Evolutionary conservation across 2,329 filamentous ascomycete species (phyloP), one percentile per base, ranked within the genome.

Genomic region (Fusarium sp.): DNA sequence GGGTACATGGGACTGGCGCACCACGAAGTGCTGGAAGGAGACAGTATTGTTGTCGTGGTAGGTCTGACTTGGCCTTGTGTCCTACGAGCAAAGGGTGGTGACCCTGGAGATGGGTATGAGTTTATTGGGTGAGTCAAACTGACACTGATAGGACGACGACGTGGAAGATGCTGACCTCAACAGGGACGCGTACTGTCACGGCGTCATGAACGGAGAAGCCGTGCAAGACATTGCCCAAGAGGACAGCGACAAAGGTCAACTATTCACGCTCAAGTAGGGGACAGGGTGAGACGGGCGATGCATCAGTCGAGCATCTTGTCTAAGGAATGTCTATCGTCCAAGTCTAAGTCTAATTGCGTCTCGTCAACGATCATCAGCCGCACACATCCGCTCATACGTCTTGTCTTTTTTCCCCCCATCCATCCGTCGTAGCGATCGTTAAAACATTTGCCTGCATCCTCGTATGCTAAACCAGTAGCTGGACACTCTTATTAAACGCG

Each of bases 111-210:
- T 1, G 61, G 57, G 0, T 62, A 44, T 13, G 39, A 48, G 11
- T 66, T 75, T 70, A 25, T 66, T 42, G 63, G 63, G 62, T 65
- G 32, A 65, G 63, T 60, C 3, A 23, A 13, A 19, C 23, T 33
- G 31, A 6, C 21, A 1, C 5, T 11, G 23, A 25, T 2, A 21
- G 2, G 6, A 3, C 2, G 17, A 15, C 8, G 7, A n/a, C 1
- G 4, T 19, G 15, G 15, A 15, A 9, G 29, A 38, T 39, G 9
- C 54, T 63, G 41, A 49, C 15, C 2, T 19, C 15, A n/a, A 15
- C 6, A 65, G 63, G n/a, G 63, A 66, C 15, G 59, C 63, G 3
- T 64, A 66, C 27, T 66, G 52, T 9, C 63, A 66, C 14, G 63
- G 63, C 5, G 46, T 61, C 21, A 66, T 66, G 63, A 35, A 51